phyloP scores from a whole-genome alignment of 2,329 filamentous ascomycete genomes.

The Cordyceps fumosorosea region DNA sequence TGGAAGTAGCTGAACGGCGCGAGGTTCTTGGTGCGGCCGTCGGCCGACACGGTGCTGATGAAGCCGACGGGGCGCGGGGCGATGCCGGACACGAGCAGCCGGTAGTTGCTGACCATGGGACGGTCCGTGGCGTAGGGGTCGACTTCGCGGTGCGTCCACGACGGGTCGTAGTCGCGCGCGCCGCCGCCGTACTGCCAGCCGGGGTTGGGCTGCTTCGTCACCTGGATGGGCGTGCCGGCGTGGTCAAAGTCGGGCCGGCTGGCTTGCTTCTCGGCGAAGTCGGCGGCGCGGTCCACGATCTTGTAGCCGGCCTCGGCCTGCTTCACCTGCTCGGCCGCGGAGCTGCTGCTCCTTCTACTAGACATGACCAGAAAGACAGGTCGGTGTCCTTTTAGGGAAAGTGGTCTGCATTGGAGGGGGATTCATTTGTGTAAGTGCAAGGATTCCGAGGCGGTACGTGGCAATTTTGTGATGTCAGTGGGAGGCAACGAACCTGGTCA shows the following conservation, averaged over 20 bases:
- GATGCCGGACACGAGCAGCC: slow-evolving; percentile 72
- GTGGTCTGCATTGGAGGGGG: background rate
- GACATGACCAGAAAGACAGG: background rate
- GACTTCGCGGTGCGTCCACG: slow-evolving; percentile 59
- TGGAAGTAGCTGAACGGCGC: slow-evolving; percentile 79
- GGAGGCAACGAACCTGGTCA: background rate
- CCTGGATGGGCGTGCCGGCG: slow-evolving; percentile 16
- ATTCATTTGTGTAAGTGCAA: background rate
- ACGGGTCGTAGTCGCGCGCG: slow-evolving; percentile 19
- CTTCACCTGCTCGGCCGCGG: slow-evolving; percentile 5
- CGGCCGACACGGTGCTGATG: slow-evolving; percentile 44
- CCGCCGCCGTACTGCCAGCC: slow-evolving; percentile 41
- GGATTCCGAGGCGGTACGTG: background rate
- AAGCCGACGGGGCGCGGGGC: slow-evolving; percentile 70
- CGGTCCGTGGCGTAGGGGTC: slow-evolving; percentile 69
- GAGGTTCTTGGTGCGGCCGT: slow-evolving; percentile 61
- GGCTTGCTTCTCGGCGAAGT: slow-evolving; percentile 21
- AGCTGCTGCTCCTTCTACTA: background rate
- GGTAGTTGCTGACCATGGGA: slow-evolving; percentile 69
- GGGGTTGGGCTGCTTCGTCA: slow-evolving; percentile 33
- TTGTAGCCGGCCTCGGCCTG: slow-evolving; percentile 15
- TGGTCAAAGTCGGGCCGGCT: slow-evolving; percentile 21
- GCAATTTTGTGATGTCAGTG: slow-evolving; percentile 2
- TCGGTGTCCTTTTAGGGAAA: background rate
- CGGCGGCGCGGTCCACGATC: slow-evolving; percentile 19